Evolutionary conservation across 2,329 filamentous ascomycete genomes (phyloP), one percentile per base, ranked within the genome.

Genomic region (Penicillium sp.): DNA sequence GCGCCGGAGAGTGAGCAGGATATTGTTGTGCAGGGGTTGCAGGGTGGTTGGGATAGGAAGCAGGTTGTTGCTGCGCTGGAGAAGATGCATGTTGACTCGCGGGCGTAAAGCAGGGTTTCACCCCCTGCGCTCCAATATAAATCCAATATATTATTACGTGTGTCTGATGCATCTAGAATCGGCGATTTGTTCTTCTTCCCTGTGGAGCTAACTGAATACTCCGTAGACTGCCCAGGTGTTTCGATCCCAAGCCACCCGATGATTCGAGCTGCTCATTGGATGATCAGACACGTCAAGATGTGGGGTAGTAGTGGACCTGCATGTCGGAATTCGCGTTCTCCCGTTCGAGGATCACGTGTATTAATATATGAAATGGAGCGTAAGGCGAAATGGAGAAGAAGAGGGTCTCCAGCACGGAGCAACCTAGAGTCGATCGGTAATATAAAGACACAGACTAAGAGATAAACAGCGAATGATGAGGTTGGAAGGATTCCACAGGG

Each of bases 1-100:
- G 82, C 83, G 10, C 84, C 84, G 3, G 78, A 80, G 64, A 84
- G 80, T 58, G 83, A 86, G 70, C 80, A 85, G 64, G 78, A 82
- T 52, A 42, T 85, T 13, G 57, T 86, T 31, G 44, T 75, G 4
- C 72, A 70, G 50, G 80, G 72, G 0, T 63, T 87, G 53, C 53
- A 72, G 40, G 71, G 74, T 44, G 72, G 68, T 0, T 81, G 74
- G 77, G 66, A 60, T 13, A 76, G 62, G 22, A 66, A 72, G 10
- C 62, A 72, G 35, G 71, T 81, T 8, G 59, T 85, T n/a, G 58
- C 55, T 14, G 74, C 74, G 42, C 57, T 84, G 52, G 65, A 60
- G 61, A 61, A 65, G 63, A 71, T 79, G 69, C 69, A 61, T 46
- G 52, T 66, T 26, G 75, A 79, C 51, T 70, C 68, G 16, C 60